Base-by-base conservation (phyloP, 306 rosid genomes). In the Lathyrus sativus region DNA sequence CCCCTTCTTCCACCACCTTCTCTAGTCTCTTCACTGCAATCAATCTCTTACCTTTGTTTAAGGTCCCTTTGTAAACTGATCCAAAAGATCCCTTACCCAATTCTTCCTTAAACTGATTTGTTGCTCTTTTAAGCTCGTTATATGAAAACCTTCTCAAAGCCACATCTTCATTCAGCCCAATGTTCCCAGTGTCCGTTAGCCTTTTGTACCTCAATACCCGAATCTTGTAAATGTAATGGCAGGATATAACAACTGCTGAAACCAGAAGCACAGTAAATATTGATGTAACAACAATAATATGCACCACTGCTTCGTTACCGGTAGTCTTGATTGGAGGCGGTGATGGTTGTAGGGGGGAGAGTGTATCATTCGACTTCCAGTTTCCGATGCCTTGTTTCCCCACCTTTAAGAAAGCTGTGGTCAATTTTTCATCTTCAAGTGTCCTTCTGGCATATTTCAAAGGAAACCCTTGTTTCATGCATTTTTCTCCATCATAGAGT, bases 71-170 rank as follows among this genome's bases (percentile, higher is more conserved):
- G 18, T 77, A 81, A 42, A 81, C 85, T 43, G 71, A 44, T 69
- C 82, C 79, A 9, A 81, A 81, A 37, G 85, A 42, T 0, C 85
- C 82, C 39, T 73, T 74, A 5, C 85, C 85, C 71, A 81, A 19
- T 12, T 73, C 74, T 51, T 75, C 28, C n/a, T 15, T 65, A 59
- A 81, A 81, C 11, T 45, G 35, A 53, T 77, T 58, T 3, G 82
- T 81, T 18, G 79, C 82, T 43, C 43, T 77, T 19, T 48, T 77
- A 7, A 81, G 65, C 68, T 81, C 80, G 2, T 6, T 19, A 63
- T 71, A 80, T 24, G 80, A 59, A 53, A 80, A 80, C 18, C 79
- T 62, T 67, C 78, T 66, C 28, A 75, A 13, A 44, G 72, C 8
- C 3, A 71, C 18, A 24, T 77, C 84, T 60, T 71, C 78, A 48